These are phyloP conservation scores for Phytopythium helicoides DNA, from an alignment of 352 stramenopile genomes.

Conservation along the genomic window DNA sequence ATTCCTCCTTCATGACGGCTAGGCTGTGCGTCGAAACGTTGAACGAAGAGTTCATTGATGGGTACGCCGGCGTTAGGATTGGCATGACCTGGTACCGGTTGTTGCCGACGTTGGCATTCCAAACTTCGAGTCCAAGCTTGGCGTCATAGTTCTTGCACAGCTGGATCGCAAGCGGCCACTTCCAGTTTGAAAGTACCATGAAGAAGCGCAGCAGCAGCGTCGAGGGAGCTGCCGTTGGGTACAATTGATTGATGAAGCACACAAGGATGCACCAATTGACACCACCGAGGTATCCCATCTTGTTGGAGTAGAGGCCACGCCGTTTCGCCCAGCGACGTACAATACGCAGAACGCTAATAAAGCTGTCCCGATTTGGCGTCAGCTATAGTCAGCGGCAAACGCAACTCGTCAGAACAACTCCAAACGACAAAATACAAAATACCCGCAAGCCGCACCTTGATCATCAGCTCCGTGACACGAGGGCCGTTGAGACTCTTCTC, in stretches of 20 bases:
- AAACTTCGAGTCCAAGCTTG: slow-evolving; percentile 85
- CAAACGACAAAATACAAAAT: neutral
- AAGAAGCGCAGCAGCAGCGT: slow-evolving; percentile 89
- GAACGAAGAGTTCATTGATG: slow-evolving; percentile 99
- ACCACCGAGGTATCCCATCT: slow-evolving; percentile 98
- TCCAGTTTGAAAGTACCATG: slow-evolving; percentile 89
- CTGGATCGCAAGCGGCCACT: slow-evolving; percentile 89
- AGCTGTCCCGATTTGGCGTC: slow-evolving; percentile 83
- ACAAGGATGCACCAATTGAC: slow-evolving; percentile 99
- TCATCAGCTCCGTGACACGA: slow-evolving; percentile 90
- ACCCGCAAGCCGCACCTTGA: slow-evolving; percentile 46
- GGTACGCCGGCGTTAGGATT: slow-evolving; percentile 98
- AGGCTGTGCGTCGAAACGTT: slow-evolving; percentile 96
- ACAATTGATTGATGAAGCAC: slow-evolving; percentile 94
- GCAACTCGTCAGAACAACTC: neutral
- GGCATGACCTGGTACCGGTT: slow-evolving; percentile 96
- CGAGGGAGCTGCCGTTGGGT: slow-evolving; percentile 81
- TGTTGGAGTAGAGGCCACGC: slow-evolving; percentile 98
- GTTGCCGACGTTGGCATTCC: slow-evolving; percentile 84
- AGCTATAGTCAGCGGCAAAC: slow-evolving; percentile 24
- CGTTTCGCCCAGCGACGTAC: slow-evolving; percentile 88
- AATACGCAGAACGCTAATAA: slow-evolving; percentile 86
- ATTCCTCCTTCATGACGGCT: slow-evolving; percentile 94
- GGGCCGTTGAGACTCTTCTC: slow-evolving; percentile 91
- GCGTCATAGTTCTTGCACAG: slow-evolving; percentile 86